Evolutionary conservation across 2,329 filamentous ascomycete genomes (phyloP).

Genomic region (Talaromyces sp.): DNA sequence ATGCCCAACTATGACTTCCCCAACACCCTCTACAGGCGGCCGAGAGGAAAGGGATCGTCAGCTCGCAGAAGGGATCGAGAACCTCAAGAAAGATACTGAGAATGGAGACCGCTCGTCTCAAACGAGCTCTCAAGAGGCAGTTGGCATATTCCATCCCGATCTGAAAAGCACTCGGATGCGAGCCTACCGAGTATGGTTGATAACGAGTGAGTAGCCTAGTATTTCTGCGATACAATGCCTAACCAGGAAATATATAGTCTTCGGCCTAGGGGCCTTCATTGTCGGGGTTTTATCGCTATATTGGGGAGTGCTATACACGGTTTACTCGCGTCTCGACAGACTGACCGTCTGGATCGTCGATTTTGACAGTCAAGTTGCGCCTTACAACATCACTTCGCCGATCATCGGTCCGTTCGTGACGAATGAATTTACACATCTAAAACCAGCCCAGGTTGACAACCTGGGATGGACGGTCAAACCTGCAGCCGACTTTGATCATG

Average conservation of each 20-base stretch:
- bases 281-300: conserved; percentile 55
- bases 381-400: conserved; percentile 43
- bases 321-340: conserved; percentile 45
- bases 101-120: not conserved
- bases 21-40: not conserved
- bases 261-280: conserved; percentile 54
- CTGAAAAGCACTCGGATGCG: conserved; percentile 2
- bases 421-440: conserved; percentile 41
- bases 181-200: conserved; percentile 8
- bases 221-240: not conserved
- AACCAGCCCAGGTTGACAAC: conserved; percentile 34
- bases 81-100: not conserved
- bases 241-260: conserved; percentile 27
- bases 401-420: conserved; percentile 55
- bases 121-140: not conserved
- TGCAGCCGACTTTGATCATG: conserved; percentile 51
- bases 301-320: conserved; percentile 55
- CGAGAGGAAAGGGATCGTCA: not conserved
- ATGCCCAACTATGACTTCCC: not conserved
- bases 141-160: conserved; percentile 10
- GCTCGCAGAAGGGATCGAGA: not conserved
- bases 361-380: conserved; percentile 55
- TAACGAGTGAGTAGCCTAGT: conserved; percentile 4
- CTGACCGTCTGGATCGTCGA: conserved; percentile 58
- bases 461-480: conserved; percentile 50